Conservation (phyloP, 1,139 yeast genomes). For the Taphrina communis region DNA sequence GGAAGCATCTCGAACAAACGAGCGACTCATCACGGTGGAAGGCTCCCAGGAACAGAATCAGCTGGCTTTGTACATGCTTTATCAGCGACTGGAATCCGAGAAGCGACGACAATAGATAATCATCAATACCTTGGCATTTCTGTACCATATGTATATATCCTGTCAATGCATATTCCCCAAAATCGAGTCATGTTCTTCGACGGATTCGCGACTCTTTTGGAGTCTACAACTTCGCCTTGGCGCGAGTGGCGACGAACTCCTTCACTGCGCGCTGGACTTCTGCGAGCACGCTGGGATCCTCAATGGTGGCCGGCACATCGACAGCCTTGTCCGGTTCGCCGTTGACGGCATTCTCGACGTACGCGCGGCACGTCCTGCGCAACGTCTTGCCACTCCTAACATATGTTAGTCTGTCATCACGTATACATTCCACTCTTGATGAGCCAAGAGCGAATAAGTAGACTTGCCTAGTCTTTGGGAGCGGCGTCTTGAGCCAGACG, state of each 20-base stretch:
- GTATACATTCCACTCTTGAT: no score
- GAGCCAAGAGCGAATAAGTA: not conserved
- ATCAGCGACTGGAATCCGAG: constrained; percentile 49
- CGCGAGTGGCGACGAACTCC: constrained; percentile 26
- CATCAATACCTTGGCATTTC: not conserved
- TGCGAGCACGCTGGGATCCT: constrained; percentile 31
- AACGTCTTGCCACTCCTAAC: constrained; percentile 31
- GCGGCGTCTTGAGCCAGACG: constrained; percentile 16
- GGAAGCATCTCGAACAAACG: constrained; percentile 49
- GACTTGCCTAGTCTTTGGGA: constrained; percentile 31
- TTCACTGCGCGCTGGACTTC: constrained; percentile 18
- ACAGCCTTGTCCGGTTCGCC: constrained; percentile 29
- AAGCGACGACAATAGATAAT: constrained; percentile 24
- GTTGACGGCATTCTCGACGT: constrained; percentile 35
- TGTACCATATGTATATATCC: not conserved
- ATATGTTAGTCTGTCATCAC: not conserved
- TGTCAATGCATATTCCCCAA: not conserved
- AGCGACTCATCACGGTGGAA: constrained; percentile 70
- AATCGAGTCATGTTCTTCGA: not conserved
- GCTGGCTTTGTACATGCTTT: constrained; percentile 76
- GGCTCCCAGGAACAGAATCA: constrained; percentile 75
- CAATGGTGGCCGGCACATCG: constrained; percentile 37
- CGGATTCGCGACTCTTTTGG: not conserved
- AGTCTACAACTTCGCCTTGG: constrained; percentile 25
- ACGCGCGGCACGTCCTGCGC: constrained; percentile 31